phyloP scores from a whole-genome alignment of 148 eudicot genomes.

The Drosera capensis region DNA sequence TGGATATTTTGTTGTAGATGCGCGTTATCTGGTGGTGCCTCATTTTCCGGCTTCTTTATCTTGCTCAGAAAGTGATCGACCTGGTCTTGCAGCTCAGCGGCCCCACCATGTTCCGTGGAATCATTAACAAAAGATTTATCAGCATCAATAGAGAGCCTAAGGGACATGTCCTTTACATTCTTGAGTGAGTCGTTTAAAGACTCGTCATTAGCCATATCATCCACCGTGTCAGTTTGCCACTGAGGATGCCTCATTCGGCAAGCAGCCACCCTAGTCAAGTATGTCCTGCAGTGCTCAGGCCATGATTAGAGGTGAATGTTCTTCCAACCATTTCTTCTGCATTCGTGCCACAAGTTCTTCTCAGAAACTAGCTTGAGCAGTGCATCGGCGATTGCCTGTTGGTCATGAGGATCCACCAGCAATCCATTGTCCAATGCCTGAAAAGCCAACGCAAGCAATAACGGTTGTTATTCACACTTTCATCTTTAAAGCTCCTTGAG shows the following conservation, averaged over 20 bases:
- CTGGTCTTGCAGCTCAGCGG: slow-evolving; percentile 39
- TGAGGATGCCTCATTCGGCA: slow-evolving; percentile 68
- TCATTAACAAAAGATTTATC: slow-evolving; percentile 37
- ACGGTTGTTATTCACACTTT: no score
- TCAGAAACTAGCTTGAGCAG: slow-evolving; percentile 61
- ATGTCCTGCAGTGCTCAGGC: slow-evolving; percentile 73
- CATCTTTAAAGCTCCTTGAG: not conserved
- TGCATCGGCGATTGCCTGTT: slow-evolving; percentile 49
- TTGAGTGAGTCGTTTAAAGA: slow-evolving; percentile 47
- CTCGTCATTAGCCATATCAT: slow-evolving; percentile 30
- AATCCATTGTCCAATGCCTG: slow-evolving; percentile 69
- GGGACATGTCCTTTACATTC: slow-evolving; percentile 62
- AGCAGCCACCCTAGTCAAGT: slow-evolving; percentile 55
- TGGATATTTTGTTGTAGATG: slow-evolving; percentile 40
- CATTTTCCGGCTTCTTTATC: slow-evolving; percentile 30
- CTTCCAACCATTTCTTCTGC: slow-evolving; percentile 53
- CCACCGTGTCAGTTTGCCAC: slow-evolving; percentile 56
- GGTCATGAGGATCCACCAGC: slow-evolving; percentile 67
- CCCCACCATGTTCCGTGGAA: slow-evolving; percentile 15
- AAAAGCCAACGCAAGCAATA: not conserved
- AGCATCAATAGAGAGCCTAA: slow-evolving; percentile 55
- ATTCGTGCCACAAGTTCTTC: slow-evolving; percentile 55
- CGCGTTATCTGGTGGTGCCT: slow-evolving; percentile 10
- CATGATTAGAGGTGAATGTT: slow-evolving; percentile 68
- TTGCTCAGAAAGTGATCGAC: slow-evolving; percentile 42